phyloP scores from a whole-genome alignment of 441 rosid species.

The Brassica hybrid region DNA sequence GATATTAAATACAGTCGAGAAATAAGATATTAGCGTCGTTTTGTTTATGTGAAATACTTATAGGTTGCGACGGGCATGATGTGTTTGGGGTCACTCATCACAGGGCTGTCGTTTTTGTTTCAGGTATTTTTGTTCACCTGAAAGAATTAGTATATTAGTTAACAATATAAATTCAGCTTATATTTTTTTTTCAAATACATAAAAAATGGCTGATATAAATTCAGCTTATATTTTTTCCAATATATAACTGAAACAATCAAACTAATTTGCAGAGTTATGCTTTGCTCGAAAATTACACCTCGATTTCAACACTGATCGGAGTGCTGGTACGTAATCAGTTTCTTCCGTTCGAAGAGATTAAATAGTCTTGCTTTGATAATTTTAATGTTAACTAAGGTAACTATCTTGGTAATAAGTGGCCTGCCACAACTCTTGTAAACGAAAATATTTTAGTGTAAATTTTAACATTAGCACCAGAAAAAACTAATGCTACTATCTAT shows the following conservation, averaged over 20 bases:
- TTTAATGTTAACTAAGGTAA: neutral
- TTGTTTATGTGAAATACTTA: conserved; percentile 5
- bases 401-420: neutral
- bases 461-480: too few species aligned
- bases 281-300: conserved; percentile 43
- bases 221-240: neutral
- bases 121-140: conserved; percentile 46
- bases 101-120: conserved; percentile 56
- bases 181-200: neutral
- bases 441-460: too few species aligned
- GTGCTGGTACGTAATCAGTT: conserved; percentile 36
- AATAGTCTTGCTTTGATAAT: neutral
- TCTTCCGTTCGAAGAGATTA: neutral
- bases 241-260: conserved; percentile 15
- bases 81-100: conserved; percentile 50
- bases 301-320: conserved; percentile 49
- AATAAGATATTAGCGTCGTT: neutral
- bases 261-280: conserved; percentile 46
- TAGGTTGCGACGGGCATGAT: conserved; percentile 56
- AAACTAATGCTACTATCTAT: neutral
- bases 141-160: neutral
- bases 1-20: neutral
- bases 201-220: neutral
- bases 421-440: too few species aligned
- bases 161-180: neutral